Evolutionary conservation across 208 protist species (phyloP), one percentile per base, ranked within the genome.

Genomic region (Crithidia brevicula): DNA sequence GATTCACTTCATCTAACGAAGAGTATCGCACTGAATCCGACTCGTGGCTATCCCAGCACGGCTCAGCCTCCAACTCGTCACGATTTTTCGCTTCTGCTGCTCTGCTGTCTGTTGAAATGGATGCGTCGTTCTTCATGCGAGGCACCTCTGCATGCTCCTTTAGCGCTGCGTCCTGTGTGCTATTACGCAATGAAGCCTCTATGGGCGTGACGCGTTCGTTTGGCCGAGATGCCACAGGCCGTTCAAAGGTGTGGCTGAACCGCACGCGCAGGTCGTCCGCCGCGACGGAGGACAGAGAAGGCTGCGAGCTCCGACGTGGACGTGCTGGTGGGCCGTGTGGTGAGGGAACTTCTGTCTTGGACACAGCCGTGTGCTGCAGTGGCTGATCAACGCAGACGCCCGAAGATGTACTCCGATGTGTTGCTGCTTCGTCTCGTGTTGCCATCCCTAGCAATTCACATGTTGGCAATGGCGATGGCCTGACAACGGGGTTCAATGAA

Each of bases 261-360:
- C 28, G n/a, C 40, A 25, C 23, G 13, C 16, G 8, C 30, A 40
- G 15, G 2, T 65, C 20, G 0, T 72, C 38, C 3, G 57, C 31
- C 16, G 4, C 34, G 15, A 33, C 5, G 22, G 65, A 52, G 16
- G 53, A 56, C 2, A 20, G 13, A 0, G 52, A 34, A 16, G 22
- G 11, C 54, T 45, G 57, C 22, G 46, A 63, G 66, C 66, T 72
- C 15, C 66, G 53, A 28, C 46, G 33, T 4, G 66, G 66, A 16
- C 66, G 43, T 33, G 27, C 43, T 15, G 40, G 31, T 1, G 45
- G 66, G 25, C 25, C 54, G 10, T 72, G 56, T 20, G 66, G 56
- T 15, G 36, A 30, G 22, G 43, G 66, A 25, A 54, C 53, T 3
- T 34, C 42, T 4, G 33, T 7, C 30, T 16, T 34, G 1, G 36